These are phyloP conservation scores for Pythium scleroteichum DNA, from an alignment of 352 stramenopile species.

Conservation along the genomic window DNA sequence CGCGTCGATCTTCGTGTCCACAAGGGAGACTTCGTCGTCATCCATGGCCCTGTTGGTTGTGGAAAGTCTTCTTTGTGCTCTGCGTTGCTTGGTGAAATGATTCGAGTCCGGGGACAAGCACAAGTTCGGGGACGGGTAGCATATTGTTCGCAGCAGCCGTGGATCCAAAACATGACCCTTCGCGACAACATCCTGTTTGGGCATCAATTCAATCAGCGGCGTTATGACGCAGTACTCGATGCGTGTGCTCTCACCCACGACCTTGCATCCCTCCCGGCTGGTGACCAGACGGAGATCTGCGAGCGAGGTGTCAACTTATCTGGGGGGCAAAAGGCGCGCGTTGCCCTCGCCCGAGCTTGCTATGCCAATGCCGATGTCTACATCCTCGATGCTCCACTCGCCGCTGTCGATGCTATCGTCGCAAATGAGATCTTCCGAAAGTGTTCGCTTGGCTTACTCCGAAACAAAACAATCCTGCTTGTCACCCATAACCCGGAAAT, in stretches of 20 bases:
- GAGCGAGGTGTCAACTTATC: conserved; percentile 49
- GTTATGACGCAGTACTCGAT: conserved; percentile 42
- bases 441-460: conserved; percentile 6
- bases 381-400: conserved; percentile 88
- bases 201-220: conserved; percentile 32
- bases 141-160: conserved; percentile 74
- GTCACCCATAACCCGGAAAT: conserved; percentile 8
- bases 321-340: conserved; percentile 45
- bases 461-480: conserved; percentile 11
- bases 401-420: conserved; percentile 90
- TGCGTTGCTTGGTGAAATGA: conserved; percentile 62
- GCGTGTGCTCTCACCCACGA: conserved; percentile 46
- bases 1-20: conserved; percentile 63
- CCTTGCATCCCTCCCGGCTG: conserved; percentile 55
- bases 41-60: conserved; percentile 86
- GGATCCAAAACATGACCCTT: conserved; percentile 68
- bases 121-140: conserved; percentile 30
- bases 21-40: conserved; percentile 72
- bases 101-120: too few species aligned
- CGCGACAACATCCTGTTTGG: conserved; percentile 90
- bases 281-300: conserved; percentile 53
- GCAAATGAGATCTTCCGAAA: conserved; percentile 74
- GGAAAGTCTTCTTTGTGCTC: conserved; percentile 93
- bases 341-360: conserved; percentile 47
- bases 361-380: conserved; percentile 53